A percentile compares a stretch with the other conserved stretches of the same genome.
Evolutionary conservation across 2,329 filamentous ascomycete genomes (phyloP).

Genomic region (Thermomyces lanuginosus): DNA sequence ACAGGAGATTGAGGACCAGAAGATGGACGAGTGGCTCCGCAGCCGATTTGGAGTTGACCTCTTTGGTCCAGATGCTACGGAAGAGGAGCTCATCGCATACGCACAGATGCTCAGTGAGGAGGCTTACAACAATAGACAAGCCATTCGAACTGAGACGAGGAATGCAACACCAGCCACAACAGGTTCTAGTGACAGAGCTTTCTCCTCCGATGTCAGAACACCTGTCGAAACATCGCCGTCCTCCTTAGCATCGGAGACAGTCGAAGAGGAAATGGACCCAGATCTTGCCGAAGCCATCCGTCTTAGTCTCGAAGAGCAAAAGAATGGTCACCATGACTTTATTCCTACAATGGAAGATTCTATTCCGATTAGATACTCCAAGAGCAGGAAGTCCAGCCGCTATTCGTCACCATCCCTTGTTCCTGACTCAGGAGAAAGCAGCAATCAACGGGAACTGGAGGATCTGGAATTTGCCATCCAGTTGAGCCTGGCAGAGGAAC

Average conservation of each 20-base stretch:
- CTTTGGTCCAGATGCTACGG: conserved; percentile 37
- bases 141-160: conserved; percentile 30
- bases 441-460: conserved; percentile 33
- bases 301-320: conserved; percentile 31
- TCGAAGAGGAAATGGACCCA: conserved; percentile 36
- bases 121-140: conserved; percentile 33
- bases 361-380: conserved; percentile 23
- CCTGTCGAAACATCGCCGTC: too few relatives aligned
- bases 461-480: conserved; percentile 48
- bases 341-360: too few relatives aligned
- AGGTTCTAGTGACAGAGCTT: conserved; percentile 20
- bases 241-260: conserved; percentile 21
- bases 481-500: conserved; percentile 44
- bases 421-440: conserved; percentile 14
- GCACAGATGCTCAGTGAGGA: conserved; percentile 48
- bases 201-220: too few relatives aligned
- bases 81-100: conserved; percentile 48
- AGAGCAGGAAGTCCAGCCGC: conserved; percentile 9
- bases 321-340: too few relatives aligned
- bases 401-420: conserved; percentile 7
- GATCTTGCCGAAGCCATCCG: conserved; percentile 49
- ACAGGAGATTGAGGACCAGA: conserved; percentile 50
- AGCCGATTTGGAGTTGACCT: conserved; percentile 74
- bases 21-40: conserved; percentile 54
- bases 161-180: conserved; percentile 24